Percentiles rank a stretch among this genome's conserved stretches.
Evolutionary conservation across 2,329 filamentous ascomycete genomes (phyloP).

Genomic region (Clarireedia homoeocarpa): DNA sequence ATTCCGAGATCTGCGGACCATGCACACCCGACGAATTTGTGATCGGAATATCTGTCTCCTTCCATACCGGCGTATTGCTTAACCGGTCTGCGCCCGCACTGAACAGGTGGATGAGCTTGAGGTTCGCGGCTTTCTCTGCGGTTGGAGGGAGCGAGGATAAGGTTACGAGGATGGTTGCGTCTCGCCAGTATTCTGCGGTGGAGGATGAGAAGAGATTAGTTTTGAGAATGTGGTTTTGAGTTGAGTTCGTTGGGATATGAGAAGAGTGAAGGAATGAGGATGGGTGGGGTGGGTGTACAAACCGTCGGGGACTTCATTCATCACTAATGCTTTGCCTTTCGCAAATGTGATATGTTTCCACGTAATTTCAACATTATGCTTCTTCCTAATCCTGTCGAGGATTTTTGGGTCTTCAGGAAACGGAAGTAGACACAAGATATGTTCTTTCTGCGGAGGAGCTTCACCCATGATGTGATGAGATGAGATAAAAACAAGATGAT

Average conservation of each 20-base stretch:
- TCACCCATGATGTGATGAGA: slow-evolving; percentile 35
- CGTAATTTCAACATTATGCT: slow-evolving; percentile 38
- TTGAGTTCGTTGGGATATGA: neutral
- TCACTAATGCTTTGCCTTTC: slow-evolving; percentile 10
- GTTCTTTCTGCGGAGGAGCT: slow-evolving; percentile 31
- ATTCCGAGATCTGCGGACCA: slow-evolving; percentile 56
- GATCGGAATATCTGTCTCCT: slow-evolving; percentile 29
- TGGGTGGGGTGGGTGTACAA: neutral
- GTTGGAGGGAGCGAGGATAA: slow-evolving; percentile 23
- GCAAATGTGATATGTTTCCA: slow-evolving; percentile 30
- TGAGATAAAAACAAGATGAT: neutral
- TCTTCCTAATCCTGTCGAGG: slow-evolving; percentile 32
- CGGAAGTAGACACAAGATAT: slow-evolving; percentile 37
- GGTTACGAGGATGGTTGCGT: slow-evolving; percentile 30
- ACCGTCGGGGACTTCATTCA: slow-evolving; percentile 17
- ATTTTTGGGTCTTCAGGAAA: slow-evolving; percentile 34
- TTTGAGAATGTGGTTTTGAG: too few relatives aligned
- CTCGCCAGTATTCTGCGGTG: slow-evolving; percentile 19
- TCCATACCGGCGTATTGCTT: slow-evolving; percentile 25
- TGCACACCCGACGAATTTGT: slow-evolving; percentile 32
- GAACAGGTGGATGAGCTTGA: slow-evolving; percentile 31
- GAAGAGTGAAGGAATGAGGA: neutral
- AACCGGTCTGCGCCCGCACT: slow-evolving; percentile 30
- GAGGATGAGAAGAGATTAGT: neutral
- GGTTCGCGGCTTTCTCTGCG: slow-evolving; percentile 21